These are phyloP conservation scores for Diddensiella transvaalensis DNA, from an alignment of 805 yeast species.

Conservation along the genomic window DNA sequence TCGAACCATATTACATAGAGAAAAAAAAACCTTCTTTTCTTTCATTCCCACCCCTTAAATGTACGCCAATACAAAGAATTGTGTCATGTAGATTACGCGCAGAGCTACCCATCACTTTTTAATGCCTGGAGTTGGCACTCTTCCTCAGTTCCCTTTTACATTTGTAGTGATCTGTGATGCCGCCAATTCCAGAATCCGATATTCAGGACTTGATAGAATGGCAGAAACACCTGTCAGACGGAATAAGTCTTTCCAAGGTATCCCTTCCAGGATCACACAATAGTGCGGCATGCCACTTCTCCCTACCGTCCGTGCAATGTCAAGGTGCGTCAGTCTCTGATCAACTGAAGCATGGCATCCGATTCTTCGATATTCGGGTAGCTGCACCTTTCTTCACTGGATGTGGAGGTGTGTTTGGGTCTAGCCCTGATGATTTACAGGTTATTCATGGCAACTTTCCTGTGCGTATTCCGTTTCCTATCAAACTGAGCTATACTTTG, in stretches of 20 bases:
- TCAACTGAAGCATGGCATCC: conserved; percentile 69
- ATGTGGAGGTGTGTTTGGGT: conserved; percentile 37
- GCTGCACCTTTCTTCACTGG: conserved; percentile 54
- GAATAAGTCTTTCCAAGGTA: conserved; percentile 48
- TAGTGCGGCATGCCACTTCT: conserved; percentile 66
- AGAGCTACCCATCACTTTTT: too few relatives aligned
- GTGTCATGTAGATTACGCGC: not conserved
- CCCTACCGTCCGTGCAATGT: conserved; percentile 74
- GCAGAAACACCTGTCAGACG: conserved; percentile 53
- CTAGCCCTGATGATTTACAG: conserved; percentile 46
- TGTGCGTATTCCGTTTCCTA: conserved; percentile 56
- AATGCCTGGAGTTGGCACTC: too few relatives aligned
- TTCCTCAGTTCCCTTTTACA: too few relatives aligned
- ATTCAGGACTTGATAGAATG: conserved; percentile 36
- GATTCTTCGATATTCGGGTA: conserved; percentile 66
- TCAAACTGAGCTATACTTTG: conserved; percentile 49
- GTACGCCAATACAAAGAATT: too few relatives aligned
- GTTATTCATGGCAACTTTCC: conserved; percentile 78
- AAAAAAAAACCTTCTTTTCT: too few relatives aligned
- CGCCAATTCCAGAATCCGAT: conserved; percentile 13
- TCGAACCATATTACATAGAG: too few relatives aligned
- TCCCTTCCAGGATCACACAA: conserved; percentile 86
- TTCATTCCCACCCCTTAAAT: too few relatives aligned
- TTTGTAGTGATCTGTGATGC: too few relatives aligned
- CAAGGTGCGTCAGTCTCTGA: conserved; percentile 58